These are phyloP conservation scores for Solanum megistacrolobum DNA, from an alignment of 257 asterid species.

Conservation along the genomic window DNA sequence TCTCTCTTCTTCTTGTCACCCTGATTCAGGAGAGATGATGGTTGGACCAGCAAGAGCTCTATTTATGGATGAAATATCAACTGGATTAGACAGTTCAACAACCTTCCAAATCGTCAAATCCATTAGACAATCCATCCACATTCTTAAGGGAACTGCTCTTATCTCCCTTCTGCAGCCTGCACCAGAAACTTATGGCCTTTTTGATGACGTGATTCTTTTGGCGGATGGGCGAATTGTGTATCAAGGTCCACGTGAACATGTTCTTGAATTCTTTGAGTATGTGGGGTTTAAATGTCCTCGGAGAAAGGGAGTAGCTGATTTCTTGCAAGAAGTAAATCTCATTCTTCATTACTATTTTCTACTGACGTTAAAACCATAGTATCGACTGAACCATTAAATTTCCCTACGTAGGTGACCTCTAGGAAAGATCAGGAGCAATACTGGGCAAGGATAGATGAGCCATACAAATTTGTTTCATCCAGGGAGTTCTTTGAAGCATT, in stretches of 20 bases:
- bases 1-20: neutral
- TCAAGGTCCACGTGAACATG: slow-evolving; percentile 82
- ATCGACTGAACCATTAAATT: neutral
- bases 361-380: neutral
- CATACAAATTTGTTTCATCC: slow-evolving; percentile 38
- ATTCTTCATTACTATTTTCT: neutral
- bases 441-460: slow-evolving; percentile 47
- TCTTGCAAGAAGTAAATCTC: slow-evolving; percentile 68
- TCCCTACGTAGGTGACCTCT: slow-evolving; percentile 56
- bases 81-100: slow-evolving; percentile 91
- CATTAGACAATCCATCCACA: slow-evolving; percentile 62
- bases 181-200: slow-evolving; percentile 74
- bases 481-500: slow-evolving; percentile 59
- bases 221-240: slow-evolving; percentile 75
- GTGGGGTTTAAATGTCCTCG: slow-evolving; percentile 84
- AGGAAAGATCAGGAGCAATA: slow-evolving; percentile 86
- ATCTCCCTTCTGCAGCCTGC: slow-evolving; percentile 90
- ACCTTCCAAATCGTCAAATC: slow-evolving; percentile 76
- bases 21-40: slow-evolving; percentile 65
- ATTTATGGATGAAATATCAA: slow-evolving; percentile 94
- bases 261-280: slow-evolving; percentile 55
- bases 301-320: slow-evolving; percentile 90
- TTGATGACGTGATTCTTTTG: slow-evolving; percentile 69
- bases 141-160: slow-evolving; percentile 70
- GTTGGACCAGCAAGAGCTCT: slow-evolving; percentile 87